phyloP scores from a whole-genome alignment of 495 filamentous ascomycete species.

The Rhypophila decipiens region DNA sequence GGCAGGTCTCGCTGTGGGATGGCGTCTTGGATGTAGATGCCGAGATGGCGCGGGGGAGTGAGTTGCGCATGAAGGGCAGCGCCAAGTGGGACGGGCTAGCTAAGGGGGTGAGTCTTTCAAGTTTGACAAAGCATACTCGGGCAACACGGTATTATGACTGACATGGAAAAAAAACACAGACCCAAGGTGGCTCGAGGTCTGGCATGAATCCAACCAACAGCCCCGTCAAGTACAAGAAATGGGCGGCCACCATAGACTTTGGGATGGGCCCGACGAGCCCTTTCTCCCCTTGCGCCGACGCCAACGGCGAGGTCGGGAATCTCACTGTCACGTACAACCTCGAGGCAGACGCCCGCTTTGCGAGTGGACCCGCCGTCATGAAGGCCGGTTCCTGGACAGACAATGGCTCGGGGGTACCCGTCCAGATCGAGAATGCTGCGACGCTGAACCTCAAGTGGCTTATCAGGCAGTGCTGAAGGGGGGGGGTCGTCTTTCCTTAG shows the following conservation, averaged over 20 bases:
- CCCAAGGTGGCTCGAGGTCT: neutral
- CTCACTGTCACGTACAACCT: conserved; percentile 7
- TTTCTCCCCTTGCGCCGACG: conserved; percentile 3
- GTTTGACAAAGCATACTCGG: neutral
- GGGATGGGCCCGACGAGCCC: neutral
- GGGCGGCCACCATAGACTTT: conserved; percentile 4
- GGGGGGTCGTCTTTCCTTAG: neutral
- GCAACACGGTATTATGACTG: neutral
- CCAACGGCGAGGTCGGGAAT: conserved; percentile 4
- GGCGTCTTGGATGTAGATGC: conserved; percentile 6
- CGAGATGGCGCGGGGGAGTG: conserved; percentile 1
- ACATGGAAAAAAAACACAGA: neutral
- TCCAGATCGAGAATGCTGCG: conserved; percentile 5
- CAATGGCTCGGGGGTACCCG: neutral
- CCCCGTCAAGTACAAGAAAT: conserved; percentile 6
- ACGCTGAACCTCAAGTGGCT: conserved; percentile 9
- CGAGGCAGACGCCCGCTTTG: conserved; percentile 3
- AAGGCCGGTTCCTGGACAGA: conserved; percentile 4
- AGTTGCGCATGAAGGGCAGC: conserved; percentile 3
- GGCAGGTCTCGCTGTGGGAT: conserved; percentile 5
- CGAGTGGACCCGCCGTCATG: conserved; percentile 5
- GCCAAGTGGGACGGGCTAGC: conserved; percentile 1
- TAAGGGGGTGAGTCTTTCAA: conserved; percentile 2
- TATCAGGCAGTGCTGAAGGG: conserved; percentile 2
- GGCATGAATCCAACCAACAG: neutral